phyloP scores from a whole-genome alignment of 805 yeast species.

The Candida manassasensis region DNA sequence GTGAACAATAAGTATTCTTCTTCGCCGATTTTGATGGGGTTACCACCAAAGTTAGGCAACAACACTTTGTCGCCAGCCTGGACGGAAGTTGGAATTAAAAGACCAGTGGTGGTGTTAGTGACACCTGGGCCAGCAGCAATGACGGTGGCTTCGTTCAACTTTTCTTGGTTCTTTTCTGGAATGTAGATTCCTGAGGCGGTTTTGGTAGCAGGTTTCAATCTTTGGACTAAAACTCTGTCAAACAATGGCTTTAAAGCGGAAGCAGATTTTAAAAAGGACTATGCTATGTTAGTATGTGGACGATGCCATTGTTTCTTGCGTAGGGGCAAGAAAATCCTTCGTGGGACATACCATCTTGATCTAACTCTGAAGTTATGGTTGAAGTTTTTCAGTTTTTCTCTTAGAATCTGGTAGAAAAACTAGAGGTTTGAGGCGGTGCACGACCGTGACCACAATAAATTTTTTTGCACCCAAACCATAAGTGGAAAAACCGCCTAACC shows the following conservation, averaged over 20 bases:
- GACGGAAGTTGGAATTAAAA: constrained; percentile 67
- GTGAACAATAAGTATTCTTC: constrained; percentile 81
- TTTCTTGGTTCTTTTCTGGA: constrained; percentile 95
- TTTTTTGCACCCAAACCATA: too few relatives aligned
- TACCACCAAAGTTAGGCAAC: constrained; percentile 94
- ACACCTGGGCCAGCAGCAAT: constrained; percentile 95
- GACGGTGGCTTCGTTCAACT: constrained; percentile 87
- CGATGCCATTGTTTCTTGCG: too few relatives aligned
- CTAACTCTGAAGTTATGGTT: too few relatives aligned
- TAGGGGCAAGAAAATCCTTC: too few relatives aligned
- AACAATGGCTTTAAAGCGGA: constrained; percentile 86
- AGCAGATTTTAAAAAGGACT: constrained; percentile 70
- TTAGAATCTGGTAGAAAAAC: too few relatives aligned
- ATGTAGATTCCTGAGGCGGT: constrained; percentile 90
- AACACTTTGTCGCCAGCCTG: constrained; percentile 89
- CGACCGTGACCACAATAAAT: too few relatives aligned
- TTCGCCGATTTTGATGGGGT: constrained; percentile 79
- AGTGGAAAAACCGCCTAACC: too few relatives aligned
- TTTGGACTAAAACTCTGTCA: constrained; percentile 95
- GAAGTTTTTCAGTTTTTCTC: too few relatives aligned
- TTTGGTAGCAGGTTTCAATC: constrained; percentile 84
- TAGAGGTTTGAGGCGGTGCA: too few relatives aligned
- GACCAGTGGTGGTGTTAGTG: constrained; percentile 65
- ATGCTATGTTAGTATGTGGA: constrained; percentile 10
- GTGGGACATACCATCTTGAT: too few relatives aligned